Base-by-base conservation (phyloP, 345 rosid genomes). In the Dipteronia sinensis region DNA sequence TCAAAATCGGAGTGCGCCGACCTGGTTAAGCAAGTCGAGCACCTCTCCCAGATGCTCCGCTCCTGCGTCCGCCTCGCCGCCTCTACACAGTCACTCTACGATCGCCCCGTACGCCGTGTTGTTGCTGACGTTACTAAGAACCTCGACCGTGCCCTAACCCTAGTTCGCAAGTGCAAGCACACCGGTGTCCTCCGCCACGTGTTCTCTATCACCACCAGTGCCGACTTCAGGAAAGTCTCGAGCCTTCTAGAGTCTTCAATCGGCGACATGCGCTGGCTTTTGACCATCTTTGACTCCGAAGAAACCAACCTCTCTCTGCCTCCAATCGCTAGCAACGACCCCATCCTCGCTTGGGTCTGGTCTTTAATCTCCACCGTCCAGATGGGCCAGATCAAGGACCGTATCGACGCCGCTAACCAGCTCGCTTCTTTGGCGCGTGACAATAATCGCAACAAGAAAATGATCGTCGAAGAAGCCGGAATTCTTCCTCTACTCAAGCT, bases 261-360 rank as follows among this genome's bases (percentile, higher is more conserved):
- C 51, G 95, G 80, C 11, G 95, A 91, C 83, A 80, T 83, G 88
- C 82, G 56, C 16, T 91, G 95, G 95, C 78, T 88, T 1, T 73
- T 88, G n/a, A 80, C 89, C 2, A 80, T 91, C 62, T 78, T 82
- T 46, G 93, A 88, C 66, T 70, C 86, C 20, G 87, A 81, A 56
- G 90, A 82, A 1, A 75, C 79, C 75, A 34, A 75, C 69, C 78
- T 87, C 19, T 79, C 91, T 13, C 86, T 89, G 23, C 93, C 93
- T 7, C 95, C 93, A 0, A 88, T 91, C 64, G 91, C 91, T 20
- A 86, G 89, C 42, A 87, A 89, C 77, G 95, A 91, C 77, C 95
- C 95, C 0, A 89, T 88, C 49, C 86, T 91, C 22, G 91, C 91
- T 16, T 88, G 93, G 93, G 90, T 91, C 3, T 91, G 95, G 95